Evolutionary conservation across 495 filamentous ascomycete genomes (phyloP), one percentile per base, ranked within the genome.

Genomic region (Venustampulla echinocandica): DNA sequence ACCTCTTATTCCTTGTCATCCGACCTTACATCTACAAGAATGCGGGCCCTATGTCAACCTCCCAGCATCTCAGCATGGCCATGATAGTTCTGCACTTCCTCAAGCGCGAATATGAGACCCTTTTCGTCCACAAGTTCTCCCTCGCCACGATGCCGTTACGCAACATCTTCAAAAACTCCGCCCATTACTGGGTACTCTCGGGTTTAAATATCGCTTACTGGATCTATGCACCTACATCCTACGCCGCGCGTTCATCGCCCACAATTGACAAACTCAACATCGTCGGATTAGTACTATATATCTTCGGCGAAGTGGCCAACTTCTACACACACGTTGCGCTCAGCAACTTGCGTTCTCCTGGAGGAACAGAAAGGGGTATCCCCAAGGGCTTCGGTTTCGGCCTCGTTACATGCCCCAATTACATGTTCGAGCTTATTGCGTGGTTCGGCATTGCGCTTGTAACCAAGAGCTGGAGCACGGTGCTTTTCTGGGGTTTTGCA

Each of bases 71-170:
- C 83, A 42, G 73, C 47, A 70, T 93, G 17, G 74, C 84, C 42
- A 75, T 93, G 41, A 74, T 92, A 53, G 74, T 72, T 43, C 59
- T 83, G 22, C 90, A 98, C 70, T 98, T 96, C 73, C 54, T 87
- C 55, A 98, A 98, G 72, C 88, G 92, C 57, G 93, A 97, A 67
- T 77, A 84, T 46, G 92, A 98, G 69, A 95, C 90, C 13, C 51
- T 96, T 45, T 95, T 89, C 65, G 78, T 98, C 46, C 92, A 98
- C 73, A 86, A 85, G 62, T 98, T 98, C 77, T 90, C 85, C 60
- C 76, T 80, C 24, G 75, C 78, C 23, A 90, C 85, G 36, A 90
- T 90, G 85, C 85, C 85, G 14, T 67, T 70, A 20, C 60, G 55
- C 55, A 86, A 89, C 61, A 84, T 90, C 58, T 78, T 88, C 75